Conservation (phyloP, 2,329 filamentous ascomycete species). For the Diplodia intermedia region DNA sequence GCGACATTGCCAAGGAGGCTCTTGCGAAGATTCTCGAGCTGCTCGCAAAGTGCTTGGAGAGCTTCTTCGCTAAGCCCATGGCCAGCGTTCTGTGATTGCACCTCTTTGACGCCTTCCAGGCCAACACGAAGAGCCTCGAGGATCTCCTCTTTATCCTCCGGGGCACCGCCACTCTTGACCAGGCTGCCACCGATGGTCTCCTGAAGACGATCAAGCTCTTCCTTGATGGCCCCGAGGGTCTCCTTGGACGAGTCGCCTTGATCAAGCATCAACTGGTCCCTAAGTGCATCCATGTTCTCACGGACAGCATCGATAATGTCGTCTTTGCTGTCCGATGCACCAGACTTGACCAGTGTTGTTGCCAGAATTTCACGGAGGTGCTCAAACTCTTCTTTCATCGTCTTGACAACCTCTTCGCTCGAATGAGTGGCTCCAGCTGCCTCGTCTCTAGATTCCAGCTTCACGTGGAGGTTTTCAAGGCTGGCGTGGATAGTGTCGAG, state of each 20-base stretch:
- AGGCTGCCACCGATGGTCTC: slow-evolving; percentile 52
- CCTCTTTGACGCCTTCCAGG: slow-evolving; percentile 46
- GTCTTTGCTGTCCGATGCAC: slow-evolving; percentile 60
- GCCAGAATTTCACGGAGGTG: slow-evolving; percentile 65
- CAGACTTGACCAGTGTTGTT: slow-evolving; percentile 57
- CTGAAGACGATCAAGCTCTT: slow-evolving; percentile 53
- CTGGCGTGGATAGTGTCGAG: slow-evolving; percentile 64
- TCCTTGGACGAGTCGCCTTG: slow-evolving; percentile 52
- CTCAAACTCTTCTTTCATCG: slow-evolving; percentile 67
- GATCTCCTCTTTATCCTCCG: slow-evolving; percentile 50
- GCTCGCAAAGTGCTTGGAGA: slow-evolving; percentile 59
- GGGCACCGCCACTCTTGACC: slow-evolving; percentile 45
- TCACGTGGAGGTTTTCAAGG: slow-evolving; percentile 56
- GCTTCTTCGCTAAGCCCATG: slow-evolving; percentile 56
- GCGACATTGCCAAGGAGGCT: slow-evolving; percentile 50
- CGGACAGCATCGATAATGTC: slow-evolving; percentile 75
- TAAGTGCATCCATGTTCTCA: slow-evolving; percentile 53
- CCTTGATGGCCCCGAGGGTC: slow-evolving; percentile 51
- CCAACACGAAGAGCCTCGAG: slow-evolving; percentile 48
- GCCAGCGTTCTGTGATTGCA: slow-evolving; percentile 3
- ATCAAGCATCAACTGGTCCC: slow-evolving; percentile 47
- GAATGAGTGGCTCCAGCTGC: slow-evolving; percentile 37
- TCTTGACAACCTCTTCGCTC: slow-evolving; percentile 55
- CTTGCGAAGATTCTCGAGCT: slow-evolving; percentile 57
- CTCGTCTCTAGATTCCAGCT: slow-evolving; percentile 47